phyloP scores from a whole-genome alignment of 768 basidiomycete genomes.

The Termitomyces sp. region DNA sequence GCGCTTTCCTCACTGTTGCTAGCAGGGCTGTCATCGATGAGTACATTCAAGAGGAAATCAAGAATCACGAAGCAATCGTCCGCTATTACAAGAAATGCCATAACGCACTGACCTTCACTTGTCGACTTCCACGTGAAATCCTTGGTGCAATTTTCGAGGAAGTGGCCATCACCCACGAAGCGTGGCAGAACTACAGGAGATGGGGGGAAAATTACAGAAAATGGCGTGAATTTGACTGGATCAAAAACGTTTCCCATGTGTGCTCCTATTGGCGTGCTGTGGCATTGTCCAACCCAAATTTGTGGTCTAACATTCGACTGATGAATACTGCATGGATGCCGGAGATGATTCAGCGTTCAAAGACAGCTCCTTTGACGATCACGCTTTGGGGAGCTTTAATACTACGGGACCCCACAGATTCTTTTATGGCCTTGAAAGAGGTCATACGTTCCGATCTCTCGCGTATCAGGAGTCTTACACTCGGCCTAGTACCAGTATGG shows the following conservation, averaged over 20 bases:
- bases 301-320: conserved; percentile 4
- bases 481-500: neutral
- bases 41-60: neutral
- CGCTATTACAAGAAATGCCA: neutral
- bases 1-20: neutral
- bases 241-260: conserved; percentile 2
- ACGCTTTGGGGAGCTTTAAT: neutral
- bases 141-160: conserved; percentile 1
- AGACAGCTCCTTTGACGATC: conserved; percentile 4
- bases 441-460: neutral
- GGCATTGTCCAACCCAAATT: conserved; percentile 1
- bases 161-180: neutral
- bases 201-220: neutral
- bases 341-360: conserved; percentile 6
- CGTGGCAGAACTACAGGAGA: neutral
- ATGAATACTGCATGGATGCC: neutral
- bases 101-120: conserved; percentile 1
- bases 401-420: neutral
- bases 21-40: conserved; percentile 6
- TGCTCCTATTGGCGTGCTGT: conserved; percentile 7
- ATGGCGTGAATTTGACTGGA: neutral
- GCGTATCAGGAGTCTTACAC: neutral
- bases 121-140: conserved; percentile 8
- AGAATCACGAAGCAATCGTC: neutral
- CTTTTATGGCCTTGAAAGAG: neutral